Conservation (phyloP, 2,329 filamentous ascomycete species). For the Aspergillus thermomutatus region DNA sequence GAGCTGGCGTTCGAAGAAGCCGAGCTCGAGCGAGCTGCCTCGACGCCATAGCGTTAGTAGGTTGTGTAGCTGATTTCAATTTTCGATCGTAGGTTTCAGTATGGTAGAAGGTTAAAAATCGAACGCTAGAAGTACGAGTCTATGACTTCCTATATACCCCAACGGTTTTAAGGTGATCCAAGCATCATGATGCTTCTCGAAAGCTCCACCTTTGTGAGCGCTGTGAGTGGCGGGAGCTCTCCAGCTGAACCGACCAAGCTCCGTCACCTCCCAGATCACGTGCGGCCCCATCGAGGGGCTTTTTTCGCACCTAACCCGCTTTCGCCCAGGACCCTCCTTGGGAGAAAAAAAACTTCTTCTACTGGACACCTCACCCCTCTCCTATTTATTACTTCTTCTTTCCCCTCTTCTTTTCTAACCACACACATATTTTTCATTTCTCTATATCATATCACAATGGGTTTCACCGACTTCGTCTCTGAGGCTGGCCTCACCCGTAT, state of each 20-base stretch:
- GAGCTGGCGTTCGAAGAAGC: conserved; percentile 24
- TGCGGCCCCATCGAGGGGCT: conserved; percentile 25
- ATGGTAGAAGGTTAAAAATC: background rate
- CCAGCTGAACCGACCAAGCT: conserved; percentile 20
- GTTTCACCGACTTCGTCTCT: conserved; percentile 64
- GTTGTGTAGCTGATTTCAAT: background rate
- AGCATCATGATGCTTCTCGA: conserved; percentile 33
- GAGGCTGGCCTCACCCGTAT: conserved; percentile 60
- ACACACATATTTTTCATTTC: conserved; percentile 17
- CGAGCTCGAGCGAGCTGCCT: conserved; percentile 31
- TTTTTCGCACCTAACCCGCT: conserved; percentile 14
- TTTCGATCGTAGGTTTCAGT: conserved; percentile 11
- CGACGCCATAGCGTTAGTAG: conserved; percentile 26
- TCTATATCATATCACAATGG: conserved; percentile 49
- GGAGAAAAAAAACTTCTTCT: conserved; percentile 25
- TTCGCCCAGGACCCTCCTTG: conserved; percentile 14
- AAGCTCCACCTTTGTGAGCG: conserved; percentile 29
- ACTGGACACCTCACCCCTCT: conserved; percentile 28
- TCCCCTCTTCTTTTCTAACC: conserved; percentile 17
- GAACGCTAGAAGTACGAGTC: background rate
- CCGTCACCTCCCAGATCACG: conserved; percentile 29
- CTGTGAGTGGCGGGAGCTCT: conserved; percentile 32
- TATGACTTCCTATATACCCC: background rate
- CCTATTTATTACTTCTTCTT: conserved; percentile 22
- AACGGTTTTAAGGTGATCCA: background rate